Evolutionary conservation across 1,284 basidiomycete genomes (phyloP).

Genomic region (Cystobasidiaceae sp.): DNA sequence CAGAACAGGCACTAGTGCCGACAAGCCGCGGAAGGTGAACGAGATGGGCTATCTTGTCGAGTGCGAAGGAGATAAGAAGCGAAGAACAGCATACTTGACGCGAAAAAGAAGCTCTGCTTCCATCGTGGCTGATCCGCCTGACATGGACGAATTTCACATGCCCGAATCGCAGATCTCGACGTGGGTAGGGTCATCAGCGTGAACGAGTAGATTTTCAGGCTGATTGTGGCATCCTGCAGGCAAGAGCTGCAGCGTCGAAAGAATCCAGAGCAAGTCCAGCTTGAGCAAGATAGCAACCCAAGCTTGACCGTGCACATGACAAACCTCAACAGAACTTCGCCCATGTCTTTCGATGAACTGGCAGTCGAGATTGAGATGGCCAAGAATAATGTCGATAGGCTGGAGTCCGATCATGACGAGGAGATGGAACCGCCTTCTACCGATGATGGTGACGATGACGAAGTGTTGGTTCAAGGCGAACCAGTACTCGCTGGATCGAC

Average conservation of each 20-base stretch:
- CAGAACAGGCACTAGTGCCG: not conserved
- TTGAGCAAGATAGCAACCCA: not conserved
- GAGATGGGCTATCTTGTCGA: slow-evolving; percentile 22
- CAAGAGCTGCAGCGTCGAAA: not conserved
- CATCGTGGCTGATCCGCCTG: slow-evolving; percentile 1
- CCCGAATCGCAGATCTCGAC: slow-evolving; percentile 28
- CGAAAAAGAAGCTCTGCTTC: slow-evolving; percentile 2
- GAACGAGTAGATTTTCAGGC: not conserved
- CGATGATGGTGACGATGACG: not conserved
- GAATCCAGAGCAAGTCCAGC: slow-evolving; percentile 8
- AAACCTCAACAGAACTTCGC: slow-evolving; percentile 1
- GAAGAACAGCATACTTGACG: slow-evolving; percentile 3
- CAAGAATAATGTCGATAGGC: slow-evolving; percentile 19
- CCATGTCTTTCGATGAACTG: slow-evolving; percentile 25
- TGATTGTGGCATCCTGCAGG: not conserved
- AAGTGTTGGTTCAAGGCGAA: not conserved
- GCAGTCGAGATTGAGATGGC: slow-evolving; percentile 31
- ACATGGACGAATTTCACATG: slow-evolving; percentile 26
- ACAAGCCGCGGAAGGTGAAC: not conserved
- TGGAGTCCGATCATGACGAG: slow-evolving; percentile 17
- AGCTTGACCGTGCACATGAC: slow-evolving; percentile 16
- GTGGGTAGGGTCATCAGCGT: slow-evolving; percentile 3
- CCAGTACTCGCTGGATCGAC: not conserved
- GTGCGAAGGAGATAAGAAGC: slow-evolving; percentile 26
- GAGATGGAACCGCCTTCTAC: not conserved